Base-by-base conservation (phyloP, 345 rosid species). In the Brassica nigra region DNA sequence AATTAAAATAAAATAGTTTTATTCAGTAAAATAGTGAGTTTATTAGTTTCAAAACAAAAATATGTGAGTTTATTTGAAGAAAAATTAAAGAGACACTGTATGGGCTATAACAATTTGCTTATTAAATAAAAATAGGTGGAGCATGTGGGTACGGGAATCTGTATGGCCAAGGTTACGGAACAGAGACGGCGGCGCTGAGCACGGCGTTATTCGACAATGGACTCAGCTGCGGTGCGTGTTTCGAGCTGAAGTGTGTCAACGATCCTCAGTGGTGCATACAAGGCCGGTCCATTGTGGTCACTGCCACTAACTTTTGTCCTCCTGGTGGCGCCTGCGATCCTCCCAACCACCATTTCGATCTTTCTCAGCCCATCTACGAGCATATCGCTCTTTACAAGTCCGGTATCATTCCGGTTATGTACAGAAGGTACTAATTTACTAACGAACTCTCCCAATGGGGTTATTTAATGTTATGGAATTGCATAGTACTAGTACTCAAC, bases 311-410 rank as follows among this genome's bases (percentile, higher is more conserved):
- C 80, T 91, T 91, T 76, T 91, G 95, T 83, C 95, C 93, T 28
- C 93, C 95, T n/a, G 93, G 95, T 5, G 95, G 95, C 57, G 89
- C 89, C 85, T 91, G 95, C 44, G 91, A 91, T 83, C 90, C 94
- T 82, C 92, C 94, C 1, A 86, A 87, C 70, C 91, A 76, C 70
- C 95, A 91, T 77, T 91, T 91, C 18, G 95, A 91, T 68, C 90
- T 91, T 69, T 91, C 95, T 73, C 95, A 91, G 73, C 95, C 95
- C 0, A 79, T 89, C 62, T 91, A 87, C 79, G 87, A 91, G 42
- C 87, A 75, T 59, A 91, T 91, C 58, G 95, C 93, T 9, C 87
- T 81, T 11, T 91, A 91, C 74, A 87, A 75, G 73, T 88, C 95
- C 18, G 95, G 95, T 7, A 36, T 91, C 67, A 87, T 91, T 54